Evolutionary conservation across 2,329 filamentous ascomycete genomes (phyloP), one percentile per base, ranked within the genome.

Genomic region (Fusarium gaditjirri): DNA sequence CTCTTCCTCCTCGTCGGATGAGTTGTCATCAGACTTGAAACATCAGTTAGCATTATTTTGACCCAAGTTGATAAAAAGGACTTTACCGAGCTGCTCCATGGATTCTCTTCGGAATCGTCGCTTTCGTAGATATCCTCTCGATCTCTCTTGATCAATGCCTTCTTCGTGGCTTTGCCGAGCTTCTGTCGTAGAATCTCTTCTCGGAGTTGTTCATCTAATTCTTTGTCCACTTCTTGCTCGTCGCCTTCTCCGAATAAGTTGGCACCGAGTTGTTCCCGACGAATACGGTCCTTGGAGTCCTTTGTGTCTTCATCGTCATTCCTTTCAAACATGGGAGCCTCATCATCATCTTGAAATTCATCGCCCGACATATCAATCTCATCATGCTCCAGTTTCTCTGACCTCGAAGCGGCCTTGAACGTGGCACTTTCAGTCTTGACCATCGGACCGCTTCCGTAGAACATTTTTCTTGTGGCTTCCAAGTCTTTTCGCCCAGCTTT

Each of bases 271-370:
- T 97, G 94, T 77, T 95, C 92, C 63, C 91, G 89, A 73, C 93
- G 93, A 73, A 95, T 91, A 57, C 91, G 86, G 19, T 91, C 90
- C 70, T 92, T 91, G 1, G 92, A 87, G 23, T 92, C 89, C 76
- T 94, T 94, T 19, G 87, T 83, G 54, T 95, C 93, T 73, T 97
- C 95, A 67, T 97, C 94, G 54, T 94, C 90, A 56, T 96, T 93
- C 21, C 85, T 86, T 74, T 96, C 94, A 56, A 94, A 88, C 44
- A 92, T 88, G 5, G 90, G 88, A 27, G 92, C 90, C 79, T 97
- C 94, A 77, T 97, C 94, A 76, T 97, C 94, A 76, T 97, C 93
- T 74, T 95, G 93, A 78, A 98, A 98, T 76, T 93, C 91, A 64
- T 91, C 90, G 14, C 88, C 89, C 25, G 89, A 89, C 79, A 92